phyloP scores from a whole-genome alignment of 2,329 filamentous ascomycete genomes.

The Xylariomycetidae sp. region DNA sequence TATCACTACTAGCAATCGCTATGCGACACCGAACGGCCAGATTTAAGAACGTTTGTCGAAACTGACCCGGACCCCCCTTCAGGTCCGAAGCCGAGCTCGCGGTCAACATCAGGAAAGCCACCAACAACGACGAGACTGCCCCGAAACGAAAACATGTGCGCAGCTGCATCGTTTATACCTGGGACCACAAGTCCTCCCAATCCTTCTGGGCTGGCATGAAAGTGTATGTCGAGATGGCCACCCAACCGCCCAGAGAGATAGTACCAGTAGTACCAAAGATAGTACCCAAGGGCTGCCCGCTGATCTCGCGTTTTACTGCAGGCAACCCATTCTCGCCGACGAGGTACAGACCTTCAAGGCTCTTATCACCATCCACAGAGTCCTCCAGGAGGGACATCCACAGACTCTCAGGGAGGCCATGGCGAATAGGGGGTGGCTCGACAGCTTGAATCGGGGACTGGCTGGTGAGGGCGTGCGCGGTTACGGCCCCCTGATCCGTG shows the following conservation, averaged over 20 bases:
- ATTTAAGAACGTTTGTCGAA: background rate
- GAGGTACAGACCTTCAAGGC: constrained; percentile 99
- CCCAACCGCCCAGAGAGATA: too few species aligned
- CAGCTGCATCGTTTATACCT: constrained; percentile 96
- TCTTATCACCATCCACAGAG: constrained; percentile 94
- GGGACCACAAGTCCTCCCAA: constrained; percentile 94
- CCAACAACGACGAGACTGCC: constrained; percentile 62
- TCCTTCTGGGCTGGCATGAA: constrained; percentile 99
- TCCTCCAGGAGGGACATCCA: constrained; percentile 93
- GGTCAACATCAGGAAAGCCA: constrained; percentile 68
- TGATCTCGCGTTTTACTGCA: constrained; percentile 31
- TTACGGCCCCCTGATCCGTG: constrained; percentile 87
- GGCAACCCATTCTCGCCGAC: constrained; percentile 95
- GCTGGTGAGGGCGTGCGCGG: constrained; percentile 80
- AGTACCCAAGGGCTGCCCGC: constrained; percentile 1
- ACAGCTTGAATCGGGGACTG: constrained; percentile 82
- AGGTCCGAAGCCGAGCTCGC: constrained; percentile 66
- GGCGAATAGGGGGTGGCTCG: constrained; percentile 83
- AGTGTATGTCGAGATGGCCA: constrained; percentile 59
- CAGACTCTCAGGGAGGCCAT: constrained; percentile 83
- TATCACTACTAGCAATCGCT: too few species aligned
- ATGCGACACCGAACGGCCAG: too few species aligned
- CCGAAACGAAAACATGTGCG: constrained; percentile 90
- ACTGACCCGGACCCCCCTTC: constrained; percentile 9
- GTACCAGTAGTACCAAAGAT: background rate